A percentile compares a stretch with the other conserved stretches of the same genome.
phyloP scores from a whole-genome alignment of 2,329 filamentous ascomycete genomes.

The Botrytis galanthina region DNA sequence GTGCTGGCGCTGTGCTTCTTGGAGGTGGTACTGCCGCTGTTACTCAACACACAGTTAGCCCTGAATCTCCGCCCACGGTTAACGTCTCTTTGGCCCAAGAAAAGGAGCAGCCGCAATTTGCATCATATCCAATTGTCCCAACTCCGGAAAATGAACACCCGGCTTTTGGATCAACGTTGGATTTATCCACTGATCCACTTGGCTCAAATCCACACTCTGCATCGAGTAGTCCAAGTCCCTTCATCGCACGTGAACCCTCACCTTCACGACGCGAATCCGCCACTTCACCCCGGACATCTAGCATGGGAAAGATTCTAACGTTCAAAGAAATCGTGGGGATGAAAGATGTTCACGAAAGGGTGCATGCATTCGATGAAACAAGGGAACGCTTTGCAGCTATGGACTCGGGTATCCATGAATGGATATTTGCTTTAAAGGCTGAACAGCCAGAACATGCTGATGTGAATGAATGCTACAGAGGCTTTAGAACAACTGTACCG shows the following conservation, averaged over 20 bases:
- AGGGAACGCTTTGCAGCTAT: slow-evolving; percentile 67
- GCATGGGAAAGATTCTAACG: slow-evolving; percentile 24
- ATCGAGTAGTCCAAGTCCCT: slow-evolving; percentile 17
- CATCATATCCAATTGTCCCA: slow-evolving; percentile 18
- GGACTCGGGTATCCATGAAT: slow-evolving; percentile 70
- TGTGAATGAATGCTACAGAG: slow-evolving; percentile 31
- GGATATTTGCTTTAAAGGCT: slow-evolving; percentile 49
- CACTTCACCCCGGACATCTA: slow-evolving; percentile 10
- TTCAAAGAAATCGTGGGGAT: slow-evolving; percentile 79
- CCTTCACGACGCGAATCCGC: slow-evolving; percentile 26
- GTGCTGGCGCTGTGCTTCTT: slow-evolving; percentile 23
- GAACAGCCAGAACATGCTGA: slow-evolving; percentile 51
- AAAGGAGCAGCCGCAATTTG: slow-evolving; percentile 42
- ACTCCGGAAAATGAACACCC: slow-evolving; percentile 44
- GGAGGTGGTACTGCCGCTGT: slow-evolving; percentile 20
- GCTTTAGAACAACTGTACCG: slow-evolving; percentile 23
- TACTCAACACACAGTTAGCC: not conserved
- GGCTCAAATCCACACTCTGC: slow-evolving; percentile 11
- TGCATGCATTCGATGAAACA: slow-evolving; percentile 70
- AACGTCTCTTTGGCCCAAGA: slow-evolving; percentile 46
- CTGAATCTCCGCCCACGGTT: slow-evolving; percentile 30
- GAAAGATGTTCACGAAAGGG: slow-evolving; percentile 63
- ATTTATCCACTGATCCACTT: slow-evolving; percentile 23
- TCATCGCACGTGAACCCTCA: slow-evolving; percentile 21
- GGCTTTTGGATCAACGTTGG: slow-evolving; percentile 28